These are phyloP conservation scores for Oxyria digyna DNA, from an alignment of 148 eudicot species.

Conservation along the genomic window DNA sequence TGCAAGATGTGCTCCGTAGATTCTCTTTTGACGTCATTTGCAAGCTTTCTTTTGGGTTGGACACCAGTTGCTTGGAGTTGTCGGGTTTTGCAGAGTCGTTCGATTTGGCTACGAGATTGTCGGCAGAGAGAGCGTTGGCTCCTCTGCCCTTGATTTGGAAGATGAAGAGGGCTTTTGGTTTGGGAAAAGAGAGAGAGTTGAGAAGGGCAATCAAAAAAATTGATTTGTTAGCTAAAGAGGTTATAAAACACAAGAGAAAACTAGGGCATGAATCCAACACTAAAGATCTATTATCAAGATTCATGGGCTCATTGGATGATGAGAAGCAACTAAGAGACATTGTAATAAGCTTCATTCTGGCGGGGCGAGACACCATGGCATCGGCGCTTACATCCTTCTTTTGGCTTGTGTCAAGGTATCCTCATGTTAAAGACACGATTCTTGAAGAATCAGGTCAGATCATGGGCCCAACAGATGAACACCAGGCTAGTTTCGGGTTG, in stretches of 20 bases:
- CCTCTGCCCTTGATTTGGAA: slow-evolving; percentile 45
- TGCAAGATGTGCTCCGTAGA: slow-evolving; percentile 48
- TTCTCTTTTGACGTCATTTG: slow-evolving; percentile 55
- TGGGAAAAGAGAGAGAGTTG: slow-evolving; percentile 44
- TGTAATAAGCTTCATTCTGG: slow-evolving; percentile 45
- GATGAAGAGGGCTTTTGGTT: slow-evolving; percentile 28
- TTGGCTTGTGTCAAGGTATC: slow-evolving; percentile 29
- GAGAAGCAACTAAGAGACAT: slow-evolving; percentile 39
- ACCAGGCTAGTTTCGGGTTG: background rate
- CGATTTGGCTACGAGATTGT: slow-evolving; percentile 46
- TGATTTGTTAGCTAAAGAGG: slow-evolving; percentile 33
- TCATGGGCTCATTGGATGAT: slow-evolving; percentile 28
- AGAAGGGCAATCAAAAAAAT: slow-evolving; percentile 29
- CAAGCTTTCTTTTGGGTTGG: slow-evolving; percentile 59
- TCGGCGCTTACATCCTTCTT: slow-evolving; percentile 44
- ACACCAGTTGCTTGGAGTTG: slow-evolving; percentile 31
- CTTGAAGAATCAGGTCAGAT: slow-evolving; percentile 27
- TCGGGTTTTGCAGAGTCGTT: slow-evolving; percentile 44
- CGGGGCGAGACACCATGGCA: slow-evolving; percentile 55
- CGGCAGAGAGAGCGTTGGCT: slow-evolving; percentile 52
- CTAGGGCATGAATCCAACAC: slow-evolving; percentile 12
- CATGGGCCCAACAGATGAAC: slow-evolving; percentile 10
- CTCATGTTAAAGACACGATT: slow-evolving; percentile 20
- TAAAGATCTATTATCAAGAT: slow-evolving; percentile 43
- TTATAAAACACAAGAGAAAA: slow-evolving; percentile 35